These are phyloP conservation scores for Bipolaris zeicola DNA, from an alignment of 2,329 filamentous ascomycete species.

Conservation along the genomic window DNA sequence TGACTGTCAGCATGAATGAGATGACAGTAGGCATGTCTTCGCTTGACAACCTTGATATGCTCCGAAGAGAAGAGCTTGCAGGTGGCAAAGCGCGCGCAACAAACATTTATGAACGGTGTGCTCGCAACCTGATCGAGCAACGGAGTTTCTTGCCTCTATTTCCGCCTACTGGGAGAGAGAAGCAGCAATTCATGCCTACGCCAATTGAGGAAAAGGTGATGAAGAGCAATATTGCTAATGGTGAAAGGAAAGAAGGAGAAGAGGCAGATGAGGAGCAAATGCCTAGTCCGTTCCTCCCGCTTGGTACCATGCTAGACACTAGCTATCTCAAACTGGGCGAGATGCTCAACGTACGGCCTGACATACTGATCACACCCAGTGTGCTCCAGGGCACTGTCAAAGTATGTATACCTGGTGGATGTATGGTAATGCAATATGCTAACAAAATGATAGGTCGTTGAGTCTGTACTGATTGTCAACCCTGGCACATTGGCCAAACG, in stretches of 20 bases:
- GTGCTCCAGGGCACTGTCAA: conserved; percentile 84
- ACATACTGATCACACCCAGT: conserved; percentile 83
- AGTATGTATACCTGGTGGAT: conserved; percentile 55
- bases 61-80: conserved; percentile 74
- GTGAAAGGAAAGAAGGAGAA: conserved; percentile 37
- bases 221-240: conserved; percentile 53
- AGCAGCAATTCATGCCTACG: conserved; percentile 62
- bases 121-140: conserved; percentile 83
- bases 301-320: conserved; percentile 80
- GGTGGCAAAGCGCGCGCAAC: conserved; percentile 61
- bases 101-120: conserved; percentile 72
- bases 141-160: conserved; percentile 90
- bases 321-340: conserved; percentile 88
- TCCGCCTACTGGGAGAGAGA: conserved; percentile 74
- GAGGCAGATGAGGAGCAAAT: conserved; percentile 58
- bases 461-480: conserved; percentile 88
- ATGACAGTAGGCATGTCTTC: conserved; percentile 79
- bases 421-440: neutral
- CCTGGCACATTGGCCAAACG: conserved; percentile 86
- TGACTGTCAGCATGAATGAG: conserved; percentile 88
- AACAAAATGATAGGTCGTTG: conserved; percentile 70
- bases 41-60: conserved; percentile 82
- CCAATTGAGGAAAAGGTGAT: conserved; percentile 56
- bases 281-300: conserved; percentile 41
- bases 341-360: conserved; percentile 83